Conservation (phyloP, 495 filamentous ascomycete species). For the Aspergillus egyptiacus region DNA sequence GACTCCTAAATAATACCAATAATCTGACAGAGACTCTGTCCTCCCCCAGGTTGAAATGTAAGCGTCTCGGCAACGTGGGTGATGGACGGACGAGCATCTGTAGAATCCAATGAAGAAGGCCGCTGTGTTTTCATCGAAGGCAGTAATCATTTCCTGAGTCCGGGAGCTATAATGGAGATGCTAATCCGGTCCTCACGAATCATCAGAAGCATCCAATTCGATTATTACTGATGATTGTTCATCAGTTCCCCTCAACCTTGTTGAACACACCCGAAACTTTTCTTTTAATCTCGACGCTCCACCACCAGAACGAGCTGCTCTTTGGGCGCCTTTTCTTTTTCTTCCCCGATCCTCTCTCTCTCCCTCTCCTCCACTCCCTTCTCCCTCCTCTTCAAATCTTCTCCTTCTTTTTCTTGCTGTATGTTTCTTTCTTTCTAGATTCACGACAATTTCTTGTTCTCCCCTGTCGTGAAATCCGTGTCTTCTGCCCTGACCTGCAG, state of each 20-base stretch:
- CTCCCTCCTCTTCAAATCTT: no score
- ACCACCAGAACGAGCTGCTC: slow-evolving; percentile 18
- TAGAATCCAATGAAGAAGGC: slow-evolving; percentile 10
- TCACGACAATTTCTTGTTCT: slow-evolving; percentile 13
- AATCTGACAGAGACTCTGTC: background rate
- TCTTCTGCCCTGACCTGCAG: slow-evolving; percentile 33
- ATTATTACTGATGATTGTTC: no score
- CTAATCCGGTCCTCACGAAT: background rate
- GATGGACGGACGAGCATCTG: background rate
- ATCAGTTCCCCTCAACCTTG: slow-evolving; percentile 17
- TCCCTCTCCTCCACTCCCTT: slow-evolving; percentile 21
- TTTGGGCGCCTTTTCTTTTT: slow-evolving; percentile 18
- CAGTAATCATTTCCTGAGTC: background rate
- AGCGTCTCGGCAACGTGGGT: slow-evolving; percentile 10
- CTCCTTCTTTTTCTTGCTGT: slow-evolving; percentile 21
- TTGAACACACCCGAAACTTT: slow-evolving; percentile 29
- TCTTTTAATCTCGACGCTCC: slow-evolving; percentile 36
- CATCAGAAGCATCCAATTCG: background rate
- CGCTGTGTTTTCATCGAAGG: background rate
- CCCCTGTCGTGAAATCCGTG: slow-evolving; percentile 28
- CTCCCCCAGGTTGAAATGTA: slow-evolving; percentile 3
- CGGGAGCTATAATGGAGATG: slow-evolving; percentile 2
- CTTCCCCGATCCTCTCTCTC: slow-evolving; percentile 18
- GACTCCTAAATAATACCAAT: no score
- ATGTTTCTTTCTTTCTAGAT: slow-evolving; percentile 27